Percentiles rank a stretch among this genome's conserved stretches.
Evolutionary conservation across 768 basidiomycete genomes (phyloP).

Genomic region (Tricholoma terreum): DNA sequence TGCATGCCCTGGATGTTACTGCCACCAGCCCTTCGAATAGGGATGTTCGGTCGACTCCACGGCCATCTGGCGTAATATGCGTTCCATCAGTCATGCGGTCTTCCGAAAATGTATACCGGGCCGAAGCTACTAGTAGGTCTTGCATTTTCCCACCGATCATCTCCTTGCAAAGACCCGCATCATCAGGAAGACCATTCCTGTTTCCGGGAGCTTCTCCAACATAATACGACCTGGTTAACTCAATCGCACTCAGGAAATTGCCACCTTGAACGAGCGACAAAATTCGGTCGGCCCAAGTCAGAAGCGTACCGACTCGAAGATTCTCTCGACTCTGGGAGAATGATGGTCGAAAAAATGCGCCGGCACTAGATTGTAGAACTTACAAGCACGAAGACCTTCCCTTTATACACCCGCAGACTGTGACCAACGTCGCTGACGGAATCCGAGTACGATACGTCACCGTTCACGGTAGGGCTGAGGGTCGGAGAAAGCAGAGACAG

Average conservation of each 20-base stretch:
- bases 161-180: conserved; percentile 49
- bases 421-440: conserved; percentile 56
- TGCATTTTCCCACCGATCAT: conserved; percentile 74
- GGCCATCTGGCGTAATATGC: conserved; percentile 74
- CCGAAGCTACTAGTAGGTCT: conserved; percentile 84
- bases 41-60: conserved; percentile 88
- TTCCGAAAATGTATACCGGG: conserved; percentile 89
- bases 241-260: conserved; percentile 88
- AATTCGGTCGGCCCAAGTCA: conserved; percentile 95
- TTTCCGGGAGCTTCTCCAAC: conserved; percentile 79
- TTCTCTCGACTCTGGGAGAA: conserved; percentile 57
- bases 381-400: conserved; percentile 88
- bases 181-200: conserved; percentile 78
- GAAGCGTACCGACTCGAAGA: conserved; percentile 76
- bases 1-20: conserved; percentile 73
- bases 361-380: conserved; percentile 26
- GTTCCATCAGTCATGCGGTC: conserved; percentile 91
- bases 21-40: conserved; percentile 87
- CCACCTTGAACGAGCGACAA: conserved; percentile 79
- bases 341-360: conserved; percentile 1
- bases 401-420: conserved; percentile 80
- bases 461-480: conserved; percentile 43
- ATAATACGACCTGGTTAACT: conserved; percentile 81
- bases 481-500: conserved; percentile 54
- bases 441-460: conserved; percentile 45